A percentile compares a stretch with the other conserved stretches of the same genome.
phyloP scores from a whole-genome alignment of 2,329 filamentous ascomycete genomes.

The Cordyceps cateniannulata region DNA sequence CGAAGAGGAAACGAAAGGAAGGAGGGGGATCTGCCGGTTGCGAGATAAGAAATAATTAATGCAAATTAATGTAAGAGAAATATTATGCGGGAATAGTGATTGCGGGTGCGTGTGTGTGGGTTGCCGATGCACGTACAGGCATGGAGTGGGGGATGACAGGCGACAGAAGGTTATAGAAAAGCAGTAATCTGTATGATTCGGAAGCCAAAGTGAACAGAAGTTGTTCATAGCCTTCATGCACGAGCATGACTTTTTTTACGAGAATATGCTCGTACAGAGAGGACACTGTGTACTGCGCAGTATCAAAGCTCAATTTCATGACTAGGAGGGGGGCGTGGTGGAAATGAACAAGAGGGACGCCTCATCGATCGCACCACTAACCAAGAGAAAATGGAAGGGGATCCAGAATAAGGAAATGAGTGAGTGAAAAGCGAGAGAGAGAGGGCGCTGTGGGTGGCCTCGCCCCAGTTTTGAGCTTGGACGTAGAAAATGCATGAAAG shows the following conservation, averaged over 20 bases:
- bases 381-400: neutral
- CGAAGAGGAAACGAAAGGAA: neutral
- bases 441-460: neutral
- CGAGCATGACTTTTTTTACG: too few relatives aligned
- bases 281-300: too few relatives aligned
- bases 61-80: neutral
- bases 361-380: neutral
- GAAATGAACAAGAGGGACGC: neutral
- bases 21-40: neutral
- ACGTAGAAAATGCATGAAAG: neutral
- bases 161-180: neutral
- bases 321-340: too few relatives aligned
- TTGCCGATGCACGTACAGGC: neutral
- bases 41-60: neutral
- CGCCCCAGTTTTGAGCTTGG: conserved; percentile 6
- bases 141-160: neutral
- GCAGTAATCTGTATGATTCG: neutral
- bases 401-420: neutral
- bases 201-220: too few relatives aligned
- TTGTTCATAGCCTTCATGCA: too few relatives aligned
- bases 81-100: neutral
- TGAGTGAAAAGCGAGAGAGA: too few relatives aligned
- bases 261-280: too few relatives aligned
- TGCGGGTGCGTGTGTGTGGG: neutral
- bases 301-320: too few relatives aligned